Evolutionary conservation across 2,329 filamentous ascomycete genomes (phyloP).

Genomic region (Xylariaceae sp.): DNA sequence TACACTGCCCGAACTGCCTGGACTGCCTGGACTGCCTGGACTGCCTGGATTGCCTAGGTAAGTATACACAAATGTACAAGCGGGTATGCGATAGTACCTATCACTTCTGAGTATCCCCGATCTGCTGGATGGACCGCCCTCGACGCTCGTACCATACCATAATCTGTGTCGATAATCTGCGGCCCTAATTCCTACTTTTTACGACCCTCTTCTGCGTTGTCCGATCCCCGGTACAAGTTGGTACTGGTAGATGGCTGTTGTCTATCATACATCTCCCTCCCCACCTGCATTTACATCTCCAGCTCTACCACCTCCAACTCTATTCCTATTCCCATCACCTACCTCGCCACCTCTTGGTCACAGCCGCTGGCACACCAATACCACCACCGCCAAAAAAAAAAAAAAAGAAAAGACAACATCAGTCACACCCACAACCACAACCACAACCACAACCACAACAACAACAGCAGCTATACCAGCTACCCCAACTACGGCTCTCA

Average conservation of each 20-base stretch:
- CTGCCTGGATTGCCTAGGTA: no score
- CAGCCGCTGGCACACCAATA: constrained; percentile 15
- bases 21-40: no score
- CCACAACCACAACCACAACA: neutral
- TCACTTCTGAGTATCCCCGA: constrained; percentile 9
- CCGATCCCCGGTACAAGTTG: constrained; percentile 9
- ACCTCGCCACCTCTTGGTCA: constrained; percentile 13
- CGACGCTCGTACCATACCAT: constrained; percentile 9
- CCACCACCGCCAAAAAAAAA: constrained; percentile 14
- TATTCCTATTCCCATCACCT: constrained; percentile 4
- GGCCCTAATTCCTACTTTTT: constrained; percentile 8
- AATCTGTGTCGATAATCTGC: constrained; percentile 10
- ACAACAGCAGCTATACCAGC: neutral
- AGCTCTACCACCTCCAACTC: constrained; percentile 5
- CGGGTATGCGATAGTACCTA: constrained; percentile 14
- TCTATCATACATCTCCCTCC: constrained; percentile 11
- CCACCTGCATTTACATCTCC: constrained; percentile 9
- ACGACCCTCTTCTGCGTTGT: constrained; percentile 9
- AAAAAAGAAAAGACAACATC: constrained; percentile 10
- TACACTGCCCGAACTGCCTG: neutral
- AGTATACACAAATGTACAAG: no score
- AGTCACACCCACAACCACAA: constrained; percentile 19
- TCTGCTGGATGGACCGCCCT: constrained; percentile 9
- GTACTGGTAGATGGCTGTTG: constrained; percentile 24
- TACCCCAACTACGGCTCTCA: neutral